Percentiles rank a stretch among this genome's conserved stretches.
These are phyloP conservation scores for Melianthus villosus DNA, from an alignment of 441 rosid species.

Conservation along the genomic window DNA sequence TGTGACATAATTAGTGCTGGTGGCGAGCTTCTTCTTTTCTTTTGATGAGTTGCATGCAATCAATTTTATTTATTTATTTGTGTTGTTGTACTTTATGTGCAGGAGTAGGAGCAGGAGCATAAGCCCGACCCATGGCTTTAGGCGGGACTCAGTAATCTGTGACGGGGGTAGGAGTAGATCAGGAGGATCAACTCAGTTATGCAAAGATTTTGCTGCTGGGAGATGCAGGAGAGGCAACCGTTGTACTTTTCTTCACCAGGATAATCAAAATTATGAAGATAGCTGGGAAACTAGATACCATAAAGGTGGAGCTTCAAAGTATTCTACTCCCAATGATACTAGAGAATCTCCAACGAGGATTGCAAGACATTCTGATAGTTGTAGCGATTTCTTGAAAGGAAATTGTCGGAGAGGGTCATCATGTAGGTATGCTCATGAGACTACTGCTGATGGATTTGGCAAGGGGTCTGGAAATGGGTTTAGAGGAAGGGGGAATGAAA, in stretches of 20 bases:
- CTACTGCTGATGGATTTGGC: conserved; percentile 20
- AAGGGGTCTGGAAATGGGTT: conserved; percentile 24
- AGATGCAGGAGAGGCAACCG: conserved; percentile 64
- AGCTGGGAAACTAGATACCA: conserved; percentile 41
- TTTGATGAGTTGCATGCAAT: too few relatives aligned
- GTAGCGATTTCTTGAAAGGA: conserved; percentile 33
- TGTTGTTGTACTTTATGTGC: too few relatives aligned
- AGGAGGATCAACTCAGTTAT: conserved; percentile 31
- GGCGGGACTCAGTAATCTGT: conserved; percentile 43
- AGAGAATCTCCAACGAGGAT: conserved; percentile 30
- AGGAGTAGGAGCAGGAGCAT: conserved; percentile 64
- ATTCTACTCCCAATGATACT: conserved; percentile 26
- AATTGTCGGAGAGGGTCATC: conserved; percentile 36
- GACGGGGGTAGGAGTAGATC: conserved; percentile 48
- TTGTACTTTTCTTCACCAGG: conserved; percentile 43
- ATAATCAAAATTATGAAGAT: conserved; percentile 23
- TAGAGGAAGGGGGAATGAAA: conserved; percentile 32
- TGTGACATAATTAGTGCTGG: too few relatives aligned
- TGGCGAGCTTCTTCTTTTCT: too few relatives aligned
- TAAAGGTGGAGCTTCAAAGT: conserved; percentile 32
- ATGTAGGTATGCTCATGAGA: conserved; percentile 32
- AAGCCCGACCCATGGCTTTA: conserved; percentile 51
- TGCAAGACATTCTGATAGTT: conserved; percentile 26
- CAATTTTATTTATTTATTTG: too few relatives aligned
- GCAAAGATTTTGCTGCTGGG: conserved; percentile 51